Percentiles rank a stretch among this genome's conserved stretches.
phyloP scores from a whole-genome alignment of 495 filamentous ascomycete species.

The Hypoxylon fuscum region DNA sequence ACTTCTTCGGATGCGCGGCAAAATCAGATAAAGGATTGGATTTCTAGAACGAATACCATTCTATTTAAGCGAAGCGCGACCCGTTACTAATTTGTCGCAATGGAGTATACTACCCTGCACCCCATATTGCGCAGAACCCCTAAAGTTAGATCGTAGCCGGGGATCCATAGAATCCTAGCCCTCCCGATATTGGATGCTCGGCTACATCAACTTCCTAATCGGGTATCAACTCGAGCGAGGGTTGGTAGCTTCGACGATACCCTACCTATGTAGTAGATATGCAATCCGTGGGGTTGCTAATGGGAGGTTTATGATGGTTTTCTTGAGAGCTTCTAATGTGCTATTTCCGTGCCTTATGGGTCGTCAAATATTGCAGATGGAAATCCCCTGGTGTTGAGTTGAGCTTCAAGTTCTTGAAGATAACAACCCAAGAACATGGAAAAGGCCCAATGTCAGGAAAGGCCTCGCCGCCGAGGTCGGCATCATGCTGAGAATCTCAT shows the following conservation, averaged over 20 bases:
- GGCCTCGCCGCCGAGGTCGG: slow-evolving; percentile 4
- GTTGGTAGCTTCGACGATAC: neutral
- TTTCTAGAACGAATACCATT: too few species aligned
- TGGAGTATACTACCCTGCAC: neutral
- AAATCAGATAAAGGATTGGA: too few species aligned
- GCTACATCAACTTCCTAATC: slow-evolving; percentile 9
- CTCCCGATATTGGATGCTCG: slow-evolving; percentile 13
- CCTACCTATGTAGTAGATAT: neutral
- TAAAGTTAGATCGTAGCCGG: slow-evolving; percentile 2
- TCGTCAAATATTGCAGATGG: too few species aligned
- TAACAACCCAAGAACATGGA: slow-evolving; percentile 18
- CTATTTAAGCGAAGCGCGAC: slow-evolving; percentile 5
- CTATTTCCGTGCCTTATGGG: neutral
- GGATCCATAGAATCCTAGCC: neutral
- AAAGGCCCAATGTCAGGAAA: slow-evolving; percentile 11
- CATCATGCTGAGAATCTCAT: neutral
- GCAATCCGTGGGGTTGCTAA: neutral
- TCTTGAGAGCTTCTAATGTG: neutral
- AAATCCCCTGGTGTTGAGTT: too few species aligned
- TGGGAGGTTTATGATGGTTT: neutral
- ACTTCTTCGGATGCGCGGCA: too few species aligned
- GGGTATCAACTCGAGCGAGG: slow-evolving; percentile 12
- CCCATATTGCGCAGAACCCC: neutral
- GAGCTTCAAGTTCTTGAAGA: too few species aligned
- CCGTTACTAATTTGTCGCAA: neutral